Conservation (phyloP, 2,329 filamentous ascomycete genomes). For the Phoma sp. region DNA sequence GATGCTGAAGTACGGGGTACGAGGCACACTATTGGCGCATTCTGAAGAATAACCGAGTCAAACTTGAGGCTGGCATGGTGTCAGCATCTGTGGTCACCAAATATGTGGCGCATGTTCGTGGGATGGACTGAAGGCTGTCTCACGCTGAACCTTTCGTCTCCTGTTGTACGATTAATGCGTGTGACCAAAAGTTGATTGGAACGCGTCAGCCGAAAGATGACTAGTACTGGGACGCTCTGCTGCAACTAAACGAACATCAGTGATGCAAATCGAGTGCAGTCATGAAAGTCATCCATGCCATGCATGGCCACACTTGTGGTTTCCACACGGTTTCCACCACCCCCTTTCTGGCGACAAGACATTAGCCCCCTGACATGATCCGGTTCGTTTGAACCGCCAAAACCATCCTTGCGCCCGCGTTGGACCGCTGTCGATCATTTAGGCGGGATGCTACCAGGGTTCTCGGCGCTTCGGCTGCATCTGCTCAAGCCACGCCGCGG, state of each 20-base stretch:
- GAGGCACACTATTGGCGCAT: conserved; percentile 2
- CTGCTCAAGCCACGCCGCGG: conserved; percentile 42
- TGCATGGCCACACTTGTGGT: conserved; percentile 32
- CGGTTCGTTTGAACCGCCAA: conserved; percentile 38
- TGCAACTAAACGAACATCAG: conserved; percentile 34
- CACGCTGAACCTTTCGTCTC: background rate
- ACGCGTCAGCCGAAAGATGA: conserved; percentile 33
- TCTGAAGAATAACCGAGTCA: background rate
- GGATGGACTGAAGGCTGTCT: conserved; percentile 19
- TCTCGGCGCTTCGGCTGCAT: conserved; percentile 47
- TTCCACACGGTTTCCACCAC: too few relatives aligned
- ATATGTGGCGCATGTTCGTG: conserved; percentile 5
- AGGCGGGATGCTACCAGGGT: conserved; percentile 45
- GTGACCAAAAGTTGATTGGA: background rate
- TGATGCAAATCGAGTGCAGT: conserved; percentile 22
- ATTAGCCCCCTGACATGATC: conserved; percentile 43
- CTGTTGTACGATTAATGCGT: background rate
- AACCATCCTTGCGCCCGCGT: conserved; percentile 38
- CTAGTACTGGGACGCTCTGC: conserved; percentile 11
- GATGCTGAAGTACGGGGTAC: conserved; percentile 28
- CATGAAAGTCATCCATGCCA: conserved; percentile 32
- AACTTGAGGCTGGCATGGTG: background rate
- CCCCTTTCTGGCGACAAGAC: conserved; percentile 39
- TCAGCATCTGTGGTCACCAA: background rate
- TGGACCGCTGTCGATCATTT: conserved; percentile 48